Percentiles rank a stretch among this genome's conserved stretches.
Conservation (phyloP, 495 filamentous ascomycete genomes). For the Neurospora sp. region DNA sequence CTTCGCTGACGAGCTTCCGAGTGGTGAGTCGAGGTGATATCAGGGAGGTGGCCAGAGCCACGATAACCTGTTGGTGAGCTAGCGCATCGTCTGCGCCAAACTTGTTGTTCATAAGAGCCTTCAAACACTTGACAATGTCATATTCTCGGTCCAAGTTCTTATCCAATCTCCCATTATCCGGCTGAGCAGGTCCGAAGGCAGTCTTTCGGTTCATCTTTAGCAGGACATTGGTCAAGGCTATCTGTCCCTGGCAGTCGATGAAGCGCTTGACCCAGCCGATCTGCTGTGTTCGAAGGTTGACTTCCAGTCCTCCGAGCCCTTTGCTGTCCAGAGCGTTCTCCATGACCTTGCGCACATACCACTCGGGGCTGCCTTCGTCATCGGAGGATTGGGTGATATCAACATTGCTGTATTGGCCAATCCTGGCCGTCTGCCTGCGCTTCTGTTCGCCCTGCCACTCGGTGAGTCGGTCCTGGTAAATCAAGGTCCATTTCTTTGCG, state of each 20-base stretch:
- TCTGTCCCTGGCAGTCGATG: constrained; percentile 94
- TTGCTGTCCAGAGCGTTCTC: constrained; percentile 88
- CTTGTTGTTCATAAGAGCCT: constrained; percentile 97
- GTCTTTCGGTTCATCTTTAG: constrained; percentile 84
- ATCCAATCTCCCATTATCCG: constrained; percentile 57
- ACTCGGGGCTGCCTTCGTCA: constrained; percentile 93
- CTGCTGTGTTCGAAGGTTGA: constrained; percentile 89
- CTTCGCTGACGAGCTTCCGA: constrained; percentile 89
- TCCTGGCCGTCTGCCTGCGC: constrained; percentile 59
- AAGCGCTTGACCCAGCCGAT: constrained; percentile 97
- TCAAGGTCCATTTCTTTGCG: constrained; percentile 93
- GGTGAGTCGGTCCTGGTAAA: constrained; percentile 87
- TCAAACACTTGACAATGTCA: constrained; percentile 95
- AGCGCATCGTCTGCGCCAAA: constrained; percentile 98
- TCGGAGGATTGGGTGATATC: constrained; percentile 64
- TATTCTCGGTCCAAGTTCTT: constrained; percentile 92
- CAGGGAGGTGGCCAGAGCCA: constrained; percentile 77
- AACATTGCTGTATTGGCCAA: constrained; percentile 46
- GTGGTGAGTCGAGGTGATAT: constrained; percentile 86
- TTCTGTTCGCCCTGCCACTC: constrained; percentile 94
- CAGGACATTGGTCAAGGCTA: constrained; percentile 90
- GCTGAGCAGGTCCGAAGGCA: constrained; percentile 55
- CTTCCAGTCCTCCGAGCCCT: constrained; percentile 80
- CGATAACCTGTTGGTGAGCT: constrained; percentile 76
- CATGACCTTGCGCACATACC: constrained; percentile 97